Conservation (phyloP, 2,329 filamentous ascomycete species). For the Aspergillus niger region DNA sequence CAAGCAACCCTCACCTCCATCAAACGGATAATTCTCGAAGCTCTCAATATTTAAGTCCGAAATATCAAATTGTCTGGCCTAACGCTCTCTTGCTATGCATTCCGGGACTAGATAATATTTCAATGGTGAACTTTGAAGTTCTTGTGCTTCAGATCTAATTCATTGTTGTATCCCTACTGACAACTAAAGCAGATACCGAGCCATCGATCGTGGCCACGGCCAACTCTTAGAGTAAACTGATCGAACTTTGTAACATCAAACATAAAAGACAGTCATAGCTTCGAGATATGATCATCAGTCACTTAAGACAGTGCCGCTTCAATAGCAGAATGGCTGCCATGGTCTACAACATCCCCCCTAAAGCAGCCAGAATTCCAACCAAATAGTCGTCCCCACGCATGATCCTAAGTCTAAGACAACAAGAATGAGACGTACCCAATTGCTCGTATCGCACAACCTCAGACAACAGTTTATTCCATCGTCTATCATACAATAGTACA, state of each 20-base stretch:
- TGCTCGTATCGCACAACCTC: constrained; percentile 25
- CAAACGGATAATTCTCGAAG: background rate
- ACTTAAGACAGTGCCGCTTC: background rate
- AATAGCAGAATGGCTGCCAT: background rate
- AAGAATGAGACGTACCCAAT: constrained; percentile 18
- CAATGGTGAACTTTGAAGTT: too few relatives aligned
- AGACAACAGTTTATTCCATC: constrained; percentile 50
- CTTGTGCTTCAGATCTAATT: too few relatives aligned
- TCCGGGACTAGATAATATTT: too few relatives aligned
- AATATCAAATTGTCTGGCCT: too few relatives aligned
- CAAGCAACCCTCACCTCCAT: constrained; percentile 8
- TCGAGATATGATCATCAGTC: background rate
- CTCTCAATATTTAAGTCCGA: background rate
- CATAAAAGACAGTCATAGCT: background rate
- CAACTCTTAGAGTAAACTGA: too few relatives aligned
- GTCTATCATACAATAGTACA: constrained; percentile 51
- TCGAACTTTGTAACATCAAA: too few relatives aligned
- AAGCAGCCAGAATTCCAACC: background rate
- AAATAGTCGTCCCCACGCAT: background rate
- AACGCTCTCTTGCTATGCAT: too few relatives aligned
- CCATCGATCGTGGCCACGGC: too few relatives aligned
- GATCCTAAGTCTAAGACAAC: background rate
- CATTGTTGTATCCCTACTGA: too few relatives aligned
- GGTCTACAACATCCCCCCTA: background rate
- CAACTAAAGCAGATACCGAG: too few relatives aligned